These are phyloP conservation scores for Backusella sp. DNA, from an alignment of 192 early-diverging fungal genomes.

Conservation along the genomic window DNA sequence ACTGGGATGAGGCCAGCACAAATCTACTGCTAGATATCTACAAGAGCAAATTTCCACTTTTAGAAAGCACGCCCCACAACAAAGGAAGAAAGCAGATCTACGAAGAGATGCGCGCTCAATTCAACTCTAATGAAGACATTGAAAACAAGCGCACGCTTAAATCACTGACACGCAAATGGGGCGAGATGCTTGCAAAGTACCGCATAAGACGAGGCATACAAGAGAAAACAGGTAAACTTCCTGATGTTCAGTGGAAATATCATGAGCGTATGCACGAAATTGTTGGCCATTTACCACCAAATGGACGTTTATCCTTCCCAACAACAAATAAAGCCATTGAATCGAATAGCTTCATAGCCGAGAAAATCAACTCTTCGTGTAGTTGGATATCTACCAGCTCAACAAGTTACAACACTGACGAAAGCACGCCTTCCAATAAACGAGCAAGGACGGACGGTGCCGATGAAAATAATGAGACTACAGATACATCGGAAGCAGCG, in stretches of 20 bases:
- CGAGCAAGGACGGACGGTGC: not conserved
- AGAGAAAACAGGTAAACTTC: not conserved
- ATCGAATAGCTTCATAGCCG: not conserved
- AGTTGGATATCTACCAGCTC: not conserved
- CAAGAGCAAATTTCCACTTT: not conserved
- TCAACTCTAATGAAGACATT: not conserved
- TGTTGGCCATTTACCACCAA: not conserved
- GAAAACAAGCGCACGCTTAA: not conserved
- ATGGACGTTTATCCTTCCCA: not conserved
- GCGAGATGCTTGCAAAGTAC: not conserved
- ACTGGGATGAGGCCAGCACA: not conserved
- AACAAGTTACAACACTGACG: not conserved
- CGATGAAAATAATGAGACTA: not conserved
- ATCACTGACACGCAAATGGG: not conserved
- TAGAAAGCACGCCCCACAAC: not conserved
- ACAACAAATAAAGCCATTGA: not conserved
- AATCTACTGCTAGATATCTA: not conserved
- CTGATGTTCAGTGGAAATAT: not conserved
- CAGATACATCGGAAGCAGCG: not conserved
- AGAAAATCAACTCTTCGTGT: not conserved
- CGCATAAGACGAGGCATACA: not conserved
- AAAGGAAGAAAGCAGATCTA: conserved; percentile 5
- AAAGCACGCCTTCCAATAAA: not conserved
- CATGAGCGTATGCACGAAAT: conserved; percentile 3
- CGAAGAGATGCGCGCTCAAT: not conserved